Percentiles rank a stretch among this genome's conserved stretches.
Evolutionary conservation across 2,329 filamentous ascomycete species (phyloP).

Genomic region (Paraphoma sp.): DNA sequence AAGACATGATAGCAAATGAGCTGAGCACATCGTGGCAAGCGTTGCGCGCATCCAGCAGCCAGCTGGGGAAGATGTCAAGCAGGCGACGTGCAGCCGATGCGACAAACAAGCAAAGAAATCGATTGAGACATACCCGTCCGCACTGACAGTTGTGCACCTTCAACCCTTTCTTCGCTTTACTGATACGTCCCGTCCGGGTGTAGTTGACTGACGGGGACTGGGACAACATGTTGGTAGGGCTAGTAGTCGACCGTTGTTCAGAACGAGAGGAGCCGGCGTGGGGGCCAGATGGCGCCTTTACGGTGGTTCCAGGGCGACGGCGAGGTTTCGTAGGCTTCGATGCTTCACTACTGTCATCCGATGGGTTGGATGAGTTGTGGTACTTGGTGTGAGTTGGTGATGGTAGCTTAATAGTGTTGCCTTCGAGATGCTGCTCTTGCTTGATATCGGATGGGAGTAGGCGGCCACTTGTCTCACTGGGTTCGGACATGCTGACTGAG

Average conservation of each 20-base stretch:
- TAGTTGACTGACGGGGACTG: slow-evolving; percentile 44
- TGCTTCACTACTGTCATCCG: slow-evolving; percentile 31
- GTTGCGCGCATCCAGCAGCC: too few relatives aligned
- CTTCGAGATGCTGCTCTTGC: slow-evolving; percentile 29
- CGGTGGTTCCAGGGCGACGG: slow-evolving; percentile 34
- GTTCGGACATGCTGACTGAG: slow-evolving; percentile 41
- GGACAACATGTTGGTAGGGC: slow-evolving; percentile 38
- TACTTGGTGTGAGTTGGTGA: slow-evolving; percentile 22
- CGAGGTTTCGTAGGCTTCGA: slow-evolving; percentile 32
- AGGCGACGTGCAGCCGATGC: too few relatives aligned
- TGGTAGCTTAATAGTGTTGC: slow-evolving; percentile 19
- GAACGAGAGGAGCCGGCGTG: slow-evolving; percentile 37
- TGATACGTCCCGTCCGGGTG: slow-evolving; percentile 55
- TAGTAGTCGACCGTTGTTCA: slow-evolving; percentile 37
- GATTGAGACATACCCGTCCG: slow-evolving; percentile 50
- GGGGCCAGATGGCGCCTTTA: slow-evolving; percentile 29
- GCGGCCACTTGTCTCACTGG: slow-evolving; percentile 41
- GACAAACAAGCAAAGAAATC: too few relatives aligned
- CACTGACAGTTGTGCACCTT: slow-evolving; percentile 57
- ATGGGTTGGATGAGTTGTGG: slow-evolving; percentile 31
- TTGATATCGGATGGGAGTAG: slow-evolving; percentile 33
- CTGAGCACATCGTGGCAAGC: too few relatives aligned
- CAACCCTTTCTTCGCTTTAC: slow-evolving; percentile 56
- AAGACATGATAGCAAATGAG: too few relatives aligned
- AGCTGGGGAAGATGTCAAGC: too few relatives aligned